A percentile compares a stretch with the other conserved stretches of the same genome.
Evolutionary conservation across 208 protist genomes (phyloP).

Genomic region (Acanthamoeba royreba): DNA sequence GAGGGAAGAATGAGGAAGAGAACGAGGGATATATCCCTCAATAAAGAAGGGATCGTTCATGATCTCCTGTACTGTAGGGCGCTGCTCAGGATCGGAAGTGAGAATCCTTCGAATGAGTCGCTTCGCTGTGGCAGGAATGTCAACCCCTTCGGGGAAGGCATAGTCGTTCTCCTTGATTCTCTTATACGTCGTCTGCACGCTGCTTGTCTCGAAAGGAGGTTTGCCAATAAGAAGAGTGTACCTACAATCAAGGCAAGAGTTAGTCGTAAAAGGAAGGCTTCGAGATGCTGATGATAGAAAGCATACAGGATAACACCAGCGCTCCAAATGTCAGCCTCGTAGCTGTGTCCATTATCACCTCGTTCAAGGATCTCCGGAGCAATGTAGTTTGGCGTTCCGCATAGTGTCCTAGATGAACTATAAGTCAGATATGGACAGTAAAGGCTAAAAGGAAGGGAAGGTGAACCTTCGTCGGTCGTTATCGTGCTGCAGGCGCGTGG

Average conservation of each 20-base stretch:
- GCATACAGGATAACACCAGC: conserved; percentile 95
- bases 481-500: conserved; percentile 67
- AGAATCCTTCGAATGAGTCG: conserved; percentile 89
- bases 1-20: not conserved
- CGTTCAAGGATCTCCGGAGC: conserved; percentile 88
- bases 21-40: not conserved
- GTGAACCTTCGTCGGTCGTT: conserved; percentile 67
- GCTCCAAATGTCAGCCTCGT: conserved; percentile 97
- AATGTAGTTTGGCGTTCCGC: conserved; percentile 95
- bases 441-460: not conserved
- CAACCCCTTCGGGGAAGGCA: conserved; percentile 84
- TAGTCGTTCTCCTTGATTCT: conserved; percentile 92
- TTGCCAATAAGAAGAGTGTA: conserved; percentile 95
- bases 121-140: conserved; percentile 80
- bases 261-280: not conserved
- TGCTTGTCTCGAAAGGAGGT: conserved; percentile 96
- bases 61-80: conserved; percentile 88
- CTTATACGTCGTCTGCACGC: conserved; percentile 95
- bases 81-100: conserved; percentile 75
- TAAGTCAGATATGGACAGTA: not conserved
- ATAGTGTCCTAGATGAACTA: conserved; percentile 79
- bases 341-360: conserved; percentile 87
- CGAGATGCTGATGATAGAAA: not conserved
- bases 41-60: conserved; percentile 88
- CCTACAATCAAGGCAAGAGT: not conserved